These are phyloP conservation scores for Uronychia setigera DNA, from an alignment of 73 alveolate genomes.

Conservation along the genomic window DNA sequence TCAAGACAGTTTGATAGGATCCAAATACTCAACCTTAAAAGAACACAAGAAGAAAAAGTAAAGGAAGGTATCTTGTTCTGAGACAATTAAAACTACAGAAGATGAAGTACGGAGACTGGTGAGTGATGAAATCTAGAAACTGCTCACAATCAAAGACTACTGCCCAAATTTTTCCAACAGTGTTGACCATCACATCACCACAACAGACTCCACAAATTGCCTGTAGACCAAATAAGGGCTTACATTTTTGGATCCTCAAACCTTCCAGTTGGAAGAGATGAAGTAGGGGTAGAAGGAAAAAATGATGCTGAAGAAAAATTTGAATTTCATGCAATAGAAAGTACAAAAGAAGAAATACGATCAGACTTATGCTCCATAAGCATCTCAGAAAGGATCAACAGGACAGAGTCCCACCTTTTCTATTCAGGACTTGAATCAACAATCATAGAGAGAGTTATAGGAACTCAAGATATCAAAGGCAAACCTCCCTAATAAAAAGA, in stretches of 20 bases:
- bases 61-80: no score
- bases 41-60: no score
- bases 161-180: neutral
- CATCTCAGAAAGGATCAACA: no score
- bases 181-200: neutral
- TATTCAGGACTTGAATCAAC: neutral
- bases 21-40: no score
- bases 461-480: neutral
- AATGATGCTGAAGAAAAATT: no score
- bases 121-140: neutral
- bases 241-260: neutral
- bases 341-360: neutral
- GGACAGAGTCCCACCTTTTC: neutral
- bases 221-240: neutral
- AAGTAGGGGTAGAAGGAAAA: no score
- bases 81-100: neutral
- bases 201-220: neutral
- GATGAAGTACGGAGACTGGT: neutral
- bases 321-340: neutral
- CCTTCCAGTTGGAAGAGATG: no score
- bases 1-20: no score
- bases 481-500: neutral
- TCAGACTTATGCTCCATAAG: neutral
- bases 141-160: neutral
- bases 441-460: neutral